Evolutionary conservation across 2,329 filamentous ascomycete genomes (phyloP).

Genomic region (Paracorniculantispora psalliotae): DNA sequence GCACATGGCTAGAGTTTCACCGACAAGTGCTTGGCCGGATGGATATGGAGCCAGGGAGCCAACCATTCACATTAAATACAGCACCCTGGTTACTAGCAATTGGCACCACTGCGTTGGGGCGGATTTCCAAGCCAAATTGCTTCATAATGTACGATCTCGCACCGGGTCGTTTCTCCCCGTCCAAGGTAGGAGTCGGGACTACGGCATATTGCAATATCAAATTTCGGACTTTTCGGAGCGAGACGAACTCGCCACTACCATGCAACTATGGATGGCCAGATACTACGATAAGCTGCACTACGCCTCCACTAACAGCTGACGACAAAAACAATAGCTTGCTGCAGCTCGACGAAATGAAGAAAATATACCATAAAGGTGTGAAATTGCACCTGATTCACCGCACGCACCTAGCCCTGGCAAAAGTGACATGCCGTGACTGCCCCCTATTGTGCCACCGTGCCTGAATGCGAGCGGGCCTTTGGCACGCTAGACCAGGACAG

Average conservation of each 20-base stretch:
- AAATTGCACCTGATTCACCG: not conserved
- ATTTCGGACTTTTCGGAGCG: not conserved
- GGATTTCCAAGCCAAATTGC: not conserved
- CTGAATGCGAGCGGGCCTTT: not conserved
- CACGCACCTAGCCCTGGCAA: not conserved
- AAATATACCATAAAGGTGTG: not conserved
- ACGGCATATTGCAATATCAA: not conserved
- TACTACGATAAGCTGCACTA: not conserved
- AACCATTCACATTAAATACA: not conserved
- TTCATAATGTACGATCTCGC: not conserved
- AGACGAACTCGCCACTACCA: not conserved
- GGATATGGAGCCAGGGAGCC: not conserved
- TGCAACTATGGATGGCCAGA: not conserved
- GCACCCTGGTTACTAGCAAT: too few relatives aligned
- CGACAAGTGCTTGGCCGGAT: not conserved
- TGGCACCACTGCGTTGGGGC: not conserved
- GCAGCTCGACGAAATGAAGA: not conserved
- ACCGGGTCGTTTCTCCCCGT: not conserved
- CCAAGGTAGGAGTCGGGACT: not conserved
- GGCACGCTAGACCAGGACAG: slow-evolving; percentile 1
- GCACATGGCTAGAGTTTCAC: not conserved
- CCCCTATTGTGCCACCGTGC: not conserved
- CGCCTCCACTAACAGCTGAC: not conserved
- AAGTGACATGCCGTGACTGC: not conserved
- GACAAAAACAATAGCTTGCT: not conserved